A percentile compares a stretch with the other conserved stretches of the same genome.
phyloP scores from a whole-genome alignment of 495 filamentous ascomycete genomes.

The Viridothelium virens region DNA sequence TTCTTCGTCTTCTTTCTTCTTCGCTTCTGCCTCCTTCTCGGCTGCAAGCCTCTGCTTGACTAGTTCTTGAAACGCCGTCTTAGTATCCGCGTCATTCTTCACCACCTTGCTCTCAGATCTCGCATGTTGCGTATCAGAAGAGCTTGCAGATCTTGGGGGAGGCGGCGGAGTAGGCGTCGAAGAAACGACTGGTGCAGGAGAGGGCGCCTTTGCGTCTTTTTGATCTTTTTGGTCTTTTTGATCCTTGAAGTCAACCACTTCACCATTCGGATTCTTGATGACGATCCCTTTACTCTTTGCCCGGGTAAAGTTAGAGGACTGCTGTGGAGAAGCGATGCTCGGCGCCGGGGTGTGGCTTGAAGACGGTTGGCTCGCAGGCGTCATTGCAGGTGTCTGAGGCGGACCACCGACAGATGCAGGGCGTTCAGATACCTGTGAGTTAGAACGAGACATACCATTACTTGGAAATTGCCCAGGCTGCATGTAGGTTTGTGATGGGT shows the following conservation, averaged over 20 bases:
- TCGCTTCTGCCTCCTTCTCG: slow-evolving; percentile 44
- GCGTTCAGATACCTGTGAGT: slow-evolving; percentile 73
- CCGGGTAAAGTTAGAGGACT: slow-evolving; percentile 13
- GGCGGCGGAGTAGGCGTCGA: slow-evolving; percentile 59
- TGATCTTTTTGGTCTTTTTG: slow-evolving; percentile 8
- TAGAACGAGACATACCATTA: slow-evolving; percentile 69
- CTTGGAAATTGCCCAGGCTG: slow-evolving; percentile 45
- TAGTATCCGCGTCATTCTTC: slow-evolving; percentile 65
- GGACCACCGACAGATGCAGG: slow-evolving; percentile 73
- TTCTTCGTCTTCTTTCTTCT: slow-evolving; percentile 22
- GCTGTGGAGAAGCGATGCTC: slow-evolving; percentile 43
- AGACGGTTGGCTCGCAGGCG: slow-evolving; percentile 43
- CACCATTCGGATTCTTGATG: slow-evolving; percentile 72
- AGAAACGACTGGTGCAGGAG: slow-evolving; percentile 53
- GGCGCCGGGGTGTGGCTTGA: slow-evolving; percentile 51
- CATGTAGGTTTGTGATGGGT: slow-evolving; percentile 40
- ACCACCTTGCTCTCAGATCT: slow-evolving; percentile 51
- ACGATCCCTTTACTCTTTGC: slow-evolving; percentile 56
- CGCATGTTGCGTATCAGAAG: slow-evolving; percentile 44
- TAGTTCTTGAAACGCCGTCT: slow-evolving; percentile 58
- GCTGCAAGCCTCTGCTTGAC: slow-evolving; percentile 56
- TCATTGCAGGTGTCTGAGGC: slow-evolving; percentile 49
- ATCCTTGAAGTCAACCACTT: slow-evolving; percentile 54
- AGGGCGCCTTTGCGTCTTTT: slow-evolving; percentile 31
- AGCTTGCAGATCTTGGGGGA: slow-evolving; percentile 47